A percentile compares a stretch with the other conserved stretches of the same genome.
phyloP scores from a whole-genome alignment of 371 early-diverging fungal species.

The Vairimorpha necatrix region DNA sequence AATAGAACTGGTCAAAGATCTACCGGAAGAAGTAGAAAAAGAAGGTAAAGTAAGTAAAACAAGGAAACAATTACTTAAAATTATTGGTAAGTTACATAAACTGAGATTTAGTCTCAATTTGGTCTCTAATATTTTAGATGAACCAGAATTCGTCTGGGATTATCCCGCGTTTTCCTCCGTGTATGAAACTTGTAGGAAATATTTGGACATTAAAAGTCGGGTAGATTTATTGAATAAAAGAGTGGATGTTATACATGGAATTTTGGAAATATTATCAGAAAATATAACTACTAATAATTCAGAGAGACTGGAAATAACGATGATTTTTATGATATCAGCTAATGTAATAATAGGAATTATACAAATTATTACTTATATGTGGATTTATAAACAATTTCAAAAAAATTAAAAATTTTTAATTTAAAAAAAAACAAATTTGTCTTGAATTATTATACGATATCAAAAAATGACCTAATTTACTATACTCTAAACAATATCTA shows the following conservation, averaged over 20 bases:
- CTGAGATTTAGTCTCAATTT: conserved; percentile 64
- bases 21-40: conserved; percentile 64
- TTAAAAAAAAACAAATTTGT: too few relatives aligned
- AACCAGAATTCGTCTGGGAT: conserved; percentile 65
- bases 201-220: conserved; percentile 64
- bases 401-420: not conserved
- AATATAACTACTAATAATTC: conserved; percentile 63
- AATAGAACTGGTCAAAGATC: conserved; percentile 59
- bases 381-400: not conserved
- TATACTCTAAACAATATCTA: too few relatives aligned
- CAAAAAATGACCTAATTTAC: not conserved
- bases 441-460: too few relatives aligned
- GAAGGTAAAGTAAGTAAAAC: conserved; percentile 61
- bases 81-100: conserved; percentile 60
- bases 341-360: conserved; percentile 54
- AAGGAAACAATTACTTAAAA: conserved; percentile 61
- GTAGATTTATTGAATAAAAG: conserved; percentile 65
- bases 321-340: conserved; percentile 56
- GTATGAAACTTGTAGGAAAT: conserved; percentile 64
- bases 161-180: conserved; percentile 61
- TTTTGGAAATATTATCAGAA: conserved; percentile 58
- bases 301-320: conserved; percentile 62
- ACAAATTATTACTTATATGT: conserved; percentile 21
- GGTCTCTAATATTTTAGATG: conserved; percentile 65
- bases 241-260: conserved; percentile 64